These are phyloP conservation scores for Solanum piurae DNA, from an alignment of 257 asterid genomes.

Conservation along the genomic window DNA sequence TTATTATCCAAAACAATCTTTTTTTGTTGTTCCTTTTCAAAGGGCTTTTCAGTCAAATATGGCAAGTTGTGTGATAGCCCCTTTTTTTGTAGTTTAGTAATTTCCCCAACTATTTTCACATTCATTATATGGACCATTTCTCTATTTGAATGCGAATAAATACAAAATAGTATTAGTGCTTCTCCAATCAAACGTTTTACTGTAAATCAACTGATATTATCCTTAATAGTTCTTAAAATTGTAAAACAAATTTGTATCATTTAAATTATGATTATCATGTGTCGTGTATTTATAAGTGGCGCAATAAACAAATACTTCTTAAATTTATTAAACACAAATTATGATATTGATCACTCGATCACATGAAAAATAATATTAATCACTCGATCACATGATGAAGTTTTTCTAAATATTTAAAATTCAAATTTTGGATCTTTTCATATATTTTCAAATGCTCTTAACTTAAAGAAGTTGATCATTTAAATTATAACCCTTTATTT, in stretches of 20 bases:
- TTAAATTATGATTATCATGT: not conserved
- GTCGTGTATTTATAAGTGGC: not conserved
- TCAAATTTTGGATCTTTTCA: too few species aligned
- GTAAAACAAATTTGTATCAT: not conserved
- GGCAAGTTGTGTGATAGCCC: not conserved
- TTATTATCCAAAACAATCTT: not conserved
- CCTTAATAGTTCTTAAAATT: not conserved
- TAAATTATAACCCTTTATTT: not conserved
- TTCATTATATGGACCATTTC: not conserved
- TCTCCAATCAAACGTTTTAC: not conserved
- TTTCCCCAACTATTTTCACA: not conserved
- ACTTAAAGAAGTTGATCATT: not conserved
- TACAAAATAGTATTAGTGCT: not conserved
- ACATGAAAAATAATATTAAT: not conserved
- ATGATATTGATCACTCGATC: not conserved
- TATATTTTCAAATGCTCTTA: too few species aligned
- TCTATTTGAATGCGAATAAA: not conserved
- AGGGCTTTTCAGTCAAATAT: not conserved
- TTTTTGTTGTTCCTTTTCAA: not conserved
- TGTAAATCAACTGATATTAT: too few species aligned
- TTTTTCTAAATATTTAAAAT: not conserved
- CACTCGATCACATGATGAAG: not conserved
- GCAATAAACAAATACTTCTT: not conserved
- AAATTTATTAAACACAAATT: not conserved
- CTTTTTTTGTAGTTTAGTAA: not conserved